Evolutionary conservation across 345 rosid genomes (phyloP).

Genomic region (Clarkia xantiana): DNA sequence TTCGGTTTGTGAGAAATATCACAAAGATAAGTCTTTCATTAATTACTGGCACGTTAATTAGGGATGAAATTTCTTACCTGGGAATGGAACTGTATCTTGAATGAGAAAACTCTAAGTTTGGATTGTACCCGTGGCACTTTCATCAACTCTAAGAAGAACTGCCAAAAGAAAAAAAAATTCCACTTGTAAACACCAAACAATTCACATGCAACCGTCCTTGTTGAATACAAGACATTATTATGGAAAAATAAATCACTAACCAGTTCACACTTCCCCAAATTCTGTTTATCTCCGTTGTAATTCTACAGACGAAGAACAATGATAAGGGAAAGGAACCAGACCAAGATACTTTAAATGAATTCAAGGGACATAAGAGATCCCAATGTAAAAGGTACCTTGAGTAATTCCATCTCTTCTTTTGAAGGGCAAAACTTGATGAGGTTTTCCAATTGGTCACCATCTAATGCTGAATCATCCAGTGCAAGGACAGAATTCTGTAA

Average conservation of each 20-base stretch:
- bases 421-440: constrained; percentile 84
- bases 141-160: constrained; percentile 90
- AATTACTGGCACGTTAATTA: too few relatives aligned
- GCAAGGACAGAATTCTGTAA: constrained; percentile 62
- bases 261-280: constrained; percentile 86
- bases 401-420: constrained; percentile 84
- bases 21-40: too few relatives aligned
- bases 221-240: too few relatives aligned
- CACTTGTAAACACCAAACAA: constrained; percentile 7
- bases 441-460: constrained; percentile 80
- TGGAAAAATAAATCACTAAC: constrained; percentile 14
- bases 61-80: constrained; percentile 36
- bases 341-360: neutral
- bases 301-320: constrained; percentile 31
- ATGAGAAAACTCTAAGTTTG: constrained; percentile 85
- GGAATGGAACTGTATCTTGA: constrained; percentile 66
- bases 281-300: constrained; percentile 67
- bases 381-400: constrained; percentile 39
- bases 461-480: constrained; percentile 68
- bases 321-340: neutral
- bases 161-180: constrained; percentile 16
- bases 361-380: neutral
- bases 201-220: too few relatives aligned
- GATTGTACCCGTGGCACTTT: constrained; percentile 80
- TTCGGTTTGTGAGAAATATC: neutral